A percentile compares a stretch with the other conserved stretches of the same genome.
Conservation (phyloP, 164 flowering plant genomes). For the Stephania yunnanensis region DNA sequence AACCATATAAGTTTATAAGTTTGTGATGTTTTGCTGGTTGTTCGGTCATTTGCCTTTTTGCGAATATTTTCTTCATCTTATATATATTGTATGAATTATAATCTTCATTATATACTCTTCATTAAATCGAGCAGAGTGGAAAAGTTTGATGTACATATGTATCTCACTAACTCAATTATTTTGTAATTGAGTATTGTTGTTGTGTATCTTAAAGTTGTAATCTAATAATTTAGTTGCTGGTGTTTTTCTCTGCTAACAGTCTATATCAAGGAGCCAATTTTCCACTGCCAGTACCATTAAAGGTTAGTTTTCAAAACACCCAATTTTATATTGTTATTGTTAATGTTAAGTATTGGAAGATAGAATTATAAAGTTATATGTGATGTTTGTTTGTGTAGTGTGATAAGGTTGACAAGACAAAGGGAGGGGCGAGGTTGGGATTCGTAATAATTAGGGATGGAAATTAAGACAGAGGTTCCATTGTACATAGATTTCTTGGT, state of each 20-base stretch:
- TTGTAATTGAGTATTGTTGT: too few relatives aligned
- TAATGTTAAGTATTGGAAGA: too few relatives aligned
- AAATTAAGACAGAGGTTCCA: constrained; percentile 37
- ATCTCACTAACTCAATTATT: too few relatives aligned
- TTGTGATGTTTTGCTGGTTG: too few relatives aligned
- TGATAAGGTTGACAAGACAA: constrained; percentile 67
- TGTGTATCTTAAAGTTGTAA: not conserved
- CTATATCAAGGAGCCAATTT: constrained; percentile 79
- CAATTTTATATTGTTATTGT: not conserved
- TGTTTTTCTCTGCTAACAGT: constrained; percentile 38
- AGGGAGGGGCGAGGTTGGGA: constrained; percentile 70
- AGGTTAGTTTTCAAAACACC: constrained; percentile 32
- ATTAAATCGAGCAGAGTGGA: too few relatives aligned
- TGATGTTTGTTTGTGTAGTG: not conserved
- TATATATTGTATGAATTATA: too few relatives aligned
- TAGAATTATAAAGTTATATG: not conserved
- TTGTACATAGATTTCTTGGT: constrained; percentile 78
- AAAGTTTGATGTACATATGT: too few relatives aligned
- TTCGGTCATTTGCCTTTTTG: too few relatives aligned
- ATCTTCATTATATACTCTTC: too few relatives aligned
- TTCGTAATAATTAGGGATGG: constrained; percentile 63
- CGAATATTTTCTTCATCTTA: too few relatives aligned
- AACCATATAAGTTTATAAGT: too few relatives aligned
- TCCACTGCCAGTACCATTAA: constrained; percentile 71
- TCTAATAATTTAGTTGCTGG: not conserved